phyloP scores from a whole-genome alignment of 164 flowering plant species.

The Annona cherimola region DNA sequence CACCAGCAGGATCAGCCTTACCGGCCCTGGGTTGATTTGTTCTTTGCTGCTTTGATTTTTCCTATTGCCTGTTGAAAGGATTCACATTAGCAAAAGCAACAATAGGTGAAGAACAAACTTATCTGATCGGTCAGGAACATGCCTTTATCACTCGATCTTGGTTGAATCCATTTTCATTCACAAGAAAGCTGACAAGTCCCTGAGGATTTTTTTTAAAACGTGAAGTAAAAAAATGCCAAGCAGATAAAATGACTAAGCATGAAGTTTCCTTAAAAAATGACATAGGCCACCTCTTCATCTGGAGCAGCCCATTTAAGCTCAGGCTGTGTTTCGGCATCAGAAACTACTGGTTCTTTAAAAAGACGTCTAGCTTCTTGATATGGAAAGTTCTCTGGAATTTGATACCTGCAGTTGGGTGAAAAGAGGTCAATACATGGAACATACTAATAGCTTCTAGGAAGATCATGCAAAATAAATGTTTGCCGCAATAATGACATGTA shows the following conservation, averaged over 20 bases:
- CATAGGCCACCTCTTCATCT: slow-evolving; percentile 68
- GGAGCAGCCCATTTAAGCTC: slow-evolving; percentile 86
- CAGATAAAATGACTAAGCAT: neutral
- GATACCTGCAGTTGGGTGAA: slow-evolving; percentile 47
- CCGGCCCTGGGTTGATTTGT: slow-evolving; percentile 90
- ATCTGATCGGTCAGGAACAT: slow-evolving; percentile 13
- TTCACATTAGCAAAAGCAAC: neutral
- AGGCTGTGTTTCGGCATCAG: slow-evolving; percentile 39
- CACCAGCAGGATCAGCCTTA: slow-evolving; percentile 21
- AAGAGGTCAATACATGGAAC: neutral
- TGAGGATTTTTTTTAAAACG: slow-evolving; percentile 13
- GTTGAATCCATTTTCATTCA: slow-evolving; percentile 90
- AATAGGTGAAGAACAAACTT: neutral
- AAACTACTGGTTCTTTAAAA: slow-evolving; percentile 78
- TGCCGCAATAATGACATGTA: neutral
- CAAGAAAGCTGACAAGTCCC: slow-evolving; percentile 70
- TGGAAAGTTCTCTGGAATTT: slow-evolving; percentile 87
- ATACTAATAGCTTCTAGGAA: neutral
- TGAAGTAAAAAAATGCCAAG: neutral
- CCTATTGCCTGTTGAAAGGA: slow-evolving; percentile 65
- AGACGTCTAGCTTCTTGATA: slow-evolving; percentile 75
- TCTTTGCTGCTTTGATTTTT: slow-evolving; percentile 88
- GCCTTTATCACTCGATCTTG: slow-evolving; percentile 83
- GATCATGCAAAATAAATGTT: neutral
- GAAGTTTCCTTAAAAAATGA: neutral